Conservation (phyloP, 108 stramenopile genomes). For the Cafeteria roenbergensis region DNA sequence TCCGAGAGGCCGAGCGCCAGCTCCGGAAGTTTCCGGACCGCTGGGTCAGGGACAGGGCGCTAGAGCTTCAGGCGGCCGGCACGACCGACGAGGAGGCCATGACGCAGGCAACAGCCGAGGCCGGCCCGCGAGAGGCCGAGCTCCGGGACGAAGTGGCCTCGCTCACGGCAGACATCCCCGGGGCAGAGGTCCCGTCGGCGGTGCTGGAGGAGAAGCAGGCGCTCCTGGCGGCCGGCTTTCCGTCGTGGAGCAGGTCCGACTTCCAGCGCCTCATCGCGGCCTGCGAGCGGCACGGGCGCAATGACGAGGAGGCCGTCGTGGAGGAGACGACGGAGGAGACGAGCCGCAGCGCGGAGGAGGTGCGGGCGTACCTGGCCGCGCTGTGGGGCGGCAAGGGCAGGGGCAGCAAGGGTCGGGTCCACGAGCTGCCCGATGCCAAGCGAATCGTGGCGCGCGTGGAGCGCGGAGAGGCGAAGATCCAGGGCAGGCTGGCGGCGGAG, state of each 20-base stretch:
- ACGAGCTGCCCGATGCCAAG: constrained; percentile 63
- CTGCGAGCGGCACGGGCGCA: constrained; percentile 70
- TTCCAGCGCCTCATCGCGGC: constrained; percentile 78
- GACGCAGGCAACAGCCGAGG: constrained; percentile 31
- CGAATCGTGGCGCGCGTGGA: constrained; percentile 73
- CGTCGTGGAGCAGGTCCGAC: constrained; percentile 71
- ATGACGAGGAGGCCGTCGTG: constrained; percentile 59
- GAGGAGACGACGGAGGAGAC: constrained; percentile 65
- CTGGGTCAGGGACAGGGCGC: no score
- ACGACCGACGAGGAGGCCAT: constrained; percentile 46
- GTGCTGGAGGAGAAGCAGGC: constrained; percentile 66
- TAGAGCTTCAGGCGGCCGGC: no score
- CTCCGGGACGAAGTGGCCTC: not conserved
- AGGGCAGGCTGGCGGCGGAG: constrained; percentile 65
- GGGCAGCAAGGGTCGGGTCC: constrained; percentile 53
- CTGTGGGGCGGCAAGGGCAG: constrained; percentile 61
- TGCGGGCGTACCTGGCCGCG: constrained; percentile 69
- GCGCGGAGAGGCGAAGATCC: constrained; percentile 69
- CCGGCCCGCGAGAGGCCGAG: not conserved
- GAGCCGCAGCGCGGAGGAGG: constrained; percentile 65
- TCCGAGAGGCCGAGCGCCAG: constrained; percentile 59
- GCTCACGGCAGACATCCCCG: constrained; percentile 4
- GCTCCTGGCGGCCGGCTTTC: constrained; percentile 76
- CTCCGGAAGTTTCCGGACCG: no score
- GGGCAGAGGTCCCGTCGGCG: constrained; percentile 41